Evolutionary conservation across 306 rosid species (phyloP), one percentile per base, ranked within the genome.

Genomic region (Inga oerstediana): DNA sequence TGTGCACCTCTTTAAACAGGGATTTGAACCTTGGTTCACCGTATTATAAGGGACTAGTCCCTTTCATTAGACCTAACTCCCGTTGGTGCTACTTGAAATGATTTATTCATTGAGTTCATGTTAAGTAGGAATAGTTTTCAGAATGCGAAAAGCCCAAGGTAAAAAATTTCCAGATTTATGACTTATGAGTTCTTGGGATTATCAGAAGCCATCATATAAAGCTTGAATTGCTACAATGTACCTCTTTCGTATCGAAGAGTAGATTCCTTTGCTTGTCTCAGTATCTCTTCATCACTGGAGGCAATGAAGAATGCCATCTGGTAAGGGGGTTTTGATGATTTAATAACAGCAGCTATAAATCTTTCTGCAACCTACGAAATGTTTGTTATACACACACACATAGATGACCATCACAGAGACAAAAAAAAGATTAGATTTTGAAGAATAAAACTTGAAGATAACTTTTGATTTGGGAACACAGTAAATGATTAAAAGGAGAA

Each of bases 261-360:
- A 24, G 99, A 95, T 79, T 90, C 90, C 16, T 79, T 75, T 24
- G 99, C 98, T 86, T 95, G 99, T 73, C 80, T 85, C 46, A 91
- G 81, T 83, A 95, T 95, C 64, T 95, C 98, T 32, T 87, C 88
- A 16, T 80, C 79, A 62, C 85, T 58, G 54, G 87, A 91, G 85
- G 88, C 81, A 82, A 93, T 95, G 72, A 95, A 93, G 84, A 95
- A 93, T 32, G 97, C 90, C 99, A 95, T 93, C 54, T 87, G 71
- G 20, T 89, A 59, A 72, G 92, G 82, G 8, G 94, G 88, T 72
- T 86, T 77, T 39, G 78, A 83, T 61, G 96, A 95, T 82, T 89
- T 89, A 22, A 78, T 79, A 52, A 92, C 88, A 67, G 96, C 94
- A 20, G 85, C 87, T 80, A 91, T 81, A 71, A 93, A 88, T 49